Evolutionary conservation across 306 rosid species (phyloP).

Genomic region (Vigna radiata): DNA sequence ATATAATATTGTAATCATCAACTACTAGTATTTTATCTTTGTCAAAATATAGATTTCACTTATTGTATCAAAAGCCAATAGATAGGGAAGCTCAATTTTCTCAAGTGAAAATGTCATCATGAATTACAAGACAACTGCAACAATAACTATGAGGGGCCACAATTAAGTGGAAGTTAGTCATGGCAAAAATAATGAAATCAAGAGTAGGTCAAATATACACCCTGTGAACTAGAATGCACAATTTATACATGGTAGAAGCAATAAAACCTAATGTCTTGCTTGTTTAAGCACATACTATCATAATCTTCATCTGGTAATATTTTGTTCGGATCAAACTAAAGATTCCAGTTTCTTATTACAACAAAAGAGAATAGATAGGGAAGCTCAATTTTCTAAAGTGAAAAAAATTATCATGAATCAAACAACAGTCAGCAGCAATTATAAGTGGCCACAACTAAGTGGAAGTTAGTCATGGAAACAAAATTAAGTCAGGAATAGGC

Average conservation of each 20-base stretch:
- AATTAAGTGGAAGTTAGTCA: constrained; percentile 24
- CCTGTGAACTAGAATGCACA: constrained; percentile 50
- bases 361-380: constrained; percentile 27
- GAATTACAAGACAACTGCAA: constrained; percentile 36
- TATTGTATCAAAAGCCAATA: constrained; percentile 29
- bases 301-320: constrained; percentile 17
- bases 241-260: neutral
- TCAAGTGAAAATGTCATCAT: constrained; percentile 9
- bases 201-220: constrained; percentile 52
- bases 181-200: constrained; percentile 20
- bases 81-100: constrained; percentile 34
- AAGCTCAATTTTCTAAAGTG: constrained; percentile 25
- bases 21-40: constrained; percentile 2
- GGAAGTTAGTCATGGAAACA: constrained; percentile 18
- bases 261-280: constrained; percentile 36
- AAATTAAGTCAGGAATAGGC: constrained; percentile 14
- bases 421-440: constrained; percentile 36
- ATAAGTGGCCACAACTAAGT: constrained; percentile 25
- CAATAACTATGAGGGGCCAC: constrained; percentile 26
- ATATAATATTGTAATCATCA: neutral
- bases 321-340: constrained; percentile 1
- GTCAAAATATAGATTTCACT: constrained; percentile 11
- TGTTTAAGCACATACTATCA: constrained; percentile 1
- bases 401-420: constrained; percentile 36
- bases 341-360: neutral